A percentile compares a stretch with the other conserved stretches of the same genome.
Conservation (phyloP, 768 basidiomycete genomes). For the Rhizopogon roseolus region DNA sequence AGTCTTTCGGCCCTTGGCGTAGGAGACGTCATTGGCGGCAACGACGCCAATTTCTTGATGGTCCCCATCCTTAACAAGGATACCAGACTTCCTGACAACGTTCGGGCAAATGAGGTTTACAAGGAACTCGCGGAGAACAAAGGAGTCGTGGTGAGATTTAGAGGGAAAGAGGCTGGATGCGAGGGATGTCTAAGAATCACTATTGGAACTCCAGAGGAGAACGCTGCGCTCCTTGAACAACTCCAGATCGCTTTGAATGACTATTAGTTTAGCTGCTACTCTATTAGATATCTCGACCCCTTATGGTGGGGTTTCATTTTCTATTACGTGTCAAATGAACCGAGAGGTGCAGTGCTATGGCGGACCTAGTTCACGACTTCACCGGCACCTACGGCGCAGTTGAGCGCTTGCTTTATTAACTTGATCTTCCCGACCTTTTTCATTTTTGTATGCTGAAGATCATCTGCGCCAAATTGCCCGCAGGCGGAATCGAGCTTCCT, state of each 20-base stretch:
- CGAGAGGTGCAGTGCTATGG: background rate
- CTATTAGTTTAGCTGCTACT: constrained; percentile 12
- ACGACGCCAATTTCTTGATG: constrained; percentile 88
- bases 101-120: constrained; percentile 63
- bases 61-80: constrained; percentile 61
- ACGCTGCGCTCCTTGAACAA: constrained; percentile 49
- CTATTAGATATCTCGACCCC: background rate
- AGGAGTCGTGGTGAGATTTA: constrained; percentile 86
- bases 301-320: background rate
- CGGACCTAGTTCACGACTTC: background rate
- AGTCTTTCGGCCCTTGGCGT: constrained; percentile 48
- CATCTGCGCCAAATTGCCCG: background rate
- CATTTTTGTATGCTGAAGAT: constrained; percentile 1
- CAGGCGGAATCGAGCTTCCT: background rate
- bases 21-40: constrained; percentile 69
- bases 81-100: constrained; percentile 45
- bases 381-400: constrained; percentile 5
- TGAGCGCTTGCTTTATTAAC: background rate
- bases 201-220: constrained; percentile 82
- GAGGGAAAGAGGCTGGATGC: constrained; percentile 86
- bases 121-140: constrained; percentile 77
- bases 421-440: background rate
- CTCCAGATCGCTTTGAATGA: constrained; percentile 44
- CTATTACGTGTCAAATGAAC: background rate
- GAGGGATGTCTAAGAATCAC: constrained; percentile 86